Evolutionary conservation across 2,329 filamentous ascomycete species (phyloP), one percentile per base, ranked within the genome.

Genomic region (Fusarium annulatum): DNA sequence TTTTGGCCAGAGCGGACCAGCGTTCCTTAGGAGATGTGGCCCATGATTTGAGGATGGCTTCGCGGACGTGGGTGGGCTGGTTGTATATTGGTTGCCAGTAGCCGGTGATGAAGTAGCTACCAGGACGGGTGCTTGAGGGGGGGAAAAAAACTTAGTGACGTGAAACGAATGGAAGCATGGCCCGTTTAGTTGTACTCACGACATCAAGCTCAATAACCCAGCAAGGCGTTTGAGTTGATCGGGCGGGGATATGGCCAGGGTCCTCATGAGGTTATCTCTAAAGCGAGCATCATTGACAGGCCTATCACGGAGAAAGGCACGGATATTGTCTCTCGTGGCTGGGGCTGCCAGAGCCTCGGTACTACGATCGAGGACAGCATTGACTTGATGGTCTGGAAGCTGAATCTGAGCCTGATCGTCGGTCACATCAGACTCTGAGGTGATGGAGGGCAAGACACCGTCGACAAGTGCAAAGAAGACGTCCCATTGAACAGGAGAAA

Each of bases 51-150:
- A 95, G 73, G 56, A 94, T 89, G 36, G 86, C 83, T 78, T 93
- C 87, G 42, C 92, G 89, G 23, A 89, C 83, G 39, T 86, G 81
- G 26, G 90, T 74, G 2, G 92, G 87, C 72, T 93, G 92, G 58
- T 88, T 82, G 60, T 89, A 85, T 51, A 94, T 81, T 3, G 91
- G 89, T 0, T 86, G 88, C 72, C 88, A 85, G 78, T 90, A 88
- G n/a, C 92, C 92, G 0, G 93, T 94, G 52, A 94, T 84, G 10
- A 93, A 79, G 23, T 93, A 81, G 33, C 90, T 89, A 33, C 92
- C 92, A 7, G 87, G 80, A 39, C 89, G 87, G 28, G 90, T 91
- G 68, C 90, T 93, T 79, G n/a, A 33, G 38, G 23, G 23, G 23
- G 23, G 23, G 23, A 23, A 23, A 23, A 28, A 12, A 64, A 18